These are phyloP conservation scores for Hyphopichia fennica DNA, from an alignment of 1,139 yeast species.

Conservation along the genomic window DNA sequence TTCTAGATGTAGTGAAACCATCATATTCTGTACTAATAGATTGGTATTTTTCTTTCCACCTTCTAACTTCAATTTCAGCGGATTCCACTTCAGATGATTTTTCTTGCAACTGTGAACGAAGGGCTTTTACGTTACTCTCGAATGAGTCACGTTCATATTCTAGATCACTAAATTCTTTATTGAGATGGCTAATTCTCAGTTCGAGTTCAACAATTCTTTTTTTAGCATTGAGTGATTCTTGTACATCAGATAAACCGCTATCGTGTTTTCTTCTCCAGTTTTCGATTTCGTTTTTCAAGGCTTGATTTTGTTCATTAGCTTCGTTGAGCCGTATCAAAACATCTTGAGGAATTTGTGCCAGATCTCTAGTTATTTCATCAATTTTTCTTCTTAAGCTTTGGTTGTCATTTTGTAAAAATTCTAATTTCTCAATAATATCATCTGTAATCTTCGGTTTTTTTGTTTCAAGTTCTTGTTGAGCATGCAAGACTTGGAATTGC, in stretches of 20 bases:
- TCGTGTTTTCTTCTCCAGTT: slow-evolving; percentile 2
- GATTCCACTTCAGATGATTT: neutral
- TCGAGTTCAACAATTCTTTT: slow-evolving; percentile 4
- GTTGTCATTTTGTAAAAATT: slow-evolving; percentile 10
- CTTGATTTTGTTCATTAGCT: slow-evolving; percentile 7
- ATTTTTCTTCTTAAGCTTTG: slow-evolving; percentile 6
- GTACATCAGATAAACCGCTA: neutral
- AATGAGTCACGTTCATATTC: neutral
- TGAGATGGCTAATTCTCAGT: neutral
- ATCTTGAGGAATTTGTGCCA: slow-evolving; percentile 3
- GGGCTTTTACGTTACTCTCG: neutral
- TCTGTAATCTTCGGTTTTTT: slow-evolving; percentile 4
- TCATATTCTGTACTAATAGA: slow-evolving; percentile 5
- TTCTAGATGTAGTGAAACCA: slow-evolving; percentile 6
- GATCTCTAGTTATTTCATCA: slow-evolving; percentile 1
- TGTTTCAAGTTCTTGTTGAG: neutral
- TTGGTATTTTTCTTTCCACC: slow-evolving; percentile 10
- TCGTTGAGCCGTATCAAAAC: slow-evolving; percentile 5
- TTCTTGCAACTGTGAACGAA: neutral
- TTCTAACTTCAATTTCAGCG: slow-evolving; percentile 3
- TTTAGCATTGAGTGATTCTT: neutral
- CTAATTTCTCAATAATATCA: slow-evolving; percentile 9
- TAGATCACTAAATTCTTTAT: neutral
- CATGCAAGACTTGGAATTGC: slow-evolving; percentile 5
- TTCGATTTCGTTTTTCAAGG: slow-evolving; percentile 4